A percentile compares a stretch with the other conserved stretches of the same genome.
Conservation (phyloP, 1,284 basidiomycete species). For the Fistulinella cinereoalba region DNA sequence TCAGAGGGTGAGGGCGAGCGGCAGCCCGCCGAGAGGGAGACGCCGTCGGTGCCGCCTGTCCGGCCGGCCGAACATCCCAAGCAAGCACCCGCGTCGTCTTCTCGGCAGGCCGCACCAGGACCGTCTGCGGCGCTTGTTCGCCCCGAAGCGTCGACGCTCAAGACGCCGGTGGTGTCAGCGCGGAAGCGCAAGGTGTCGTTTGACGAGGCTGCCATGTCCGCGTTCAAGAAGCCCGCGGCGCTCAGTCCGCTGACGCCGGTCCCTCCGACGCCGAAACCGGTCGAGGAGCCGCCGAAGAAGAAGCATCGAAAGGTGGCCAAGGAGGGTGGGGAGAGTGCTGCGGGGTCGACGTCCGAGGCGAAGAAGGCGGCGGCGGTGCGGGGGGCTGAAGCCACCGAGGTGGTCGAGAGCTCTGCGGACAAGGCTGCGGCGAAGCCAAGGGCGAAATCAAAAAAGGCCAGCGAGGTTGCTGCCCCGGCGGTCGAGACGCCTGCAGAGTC, state of each 20-base stretch:
- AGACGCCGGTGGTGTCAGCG: neutral
- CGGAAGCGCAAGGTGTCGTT: slow-evolving; percentile 26
- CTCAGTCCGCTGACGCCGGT: neutral
- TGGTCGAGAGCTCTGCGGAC: too few relatives aligned
- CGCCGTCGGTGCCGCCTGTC: too few relatives aligned
- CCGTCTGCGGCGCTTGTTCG: too few relatives aligned
- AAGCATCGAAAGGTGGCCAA: slow-evolving; percentile 15
- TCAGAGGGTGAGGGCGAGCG: too few relatives aligned
- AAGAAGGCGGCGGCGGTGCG: neutral
- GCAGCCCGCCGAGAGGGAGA: too few relatives aligned
- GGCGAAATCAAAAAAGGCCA: neutral
- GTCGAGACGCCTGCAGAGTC: slow-evolving; percentile 1
- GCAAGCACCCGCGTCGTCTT: too few relatives aligned
- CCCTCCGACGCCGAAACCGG: neutral
- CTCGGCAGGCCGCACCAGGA: too few relatives aligned
- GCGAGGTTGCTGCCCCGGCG: neutral
- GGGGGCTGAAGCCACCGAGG: too few relatives aligned
- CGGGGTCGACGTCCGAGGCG: neutral
- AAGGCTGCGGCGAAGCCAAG: neutral
- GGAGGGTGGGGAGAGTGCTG: slow-evolving; percentile 1
- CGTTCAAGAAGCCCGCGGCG: neutral
- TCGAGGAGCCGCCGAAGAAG: slow-evolving; percentile 22
- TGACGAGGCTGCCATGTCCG: neutral
- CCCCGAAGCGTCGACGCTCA: too few relatives aligned
- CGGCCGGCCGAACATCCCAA: neutral